Percentiles rank a stretch among this genome's conserved stretches.
Evolutionary conservation across 257 asterid species (phyloP).

Genomic region (Prunella vulgaris): DNA sequence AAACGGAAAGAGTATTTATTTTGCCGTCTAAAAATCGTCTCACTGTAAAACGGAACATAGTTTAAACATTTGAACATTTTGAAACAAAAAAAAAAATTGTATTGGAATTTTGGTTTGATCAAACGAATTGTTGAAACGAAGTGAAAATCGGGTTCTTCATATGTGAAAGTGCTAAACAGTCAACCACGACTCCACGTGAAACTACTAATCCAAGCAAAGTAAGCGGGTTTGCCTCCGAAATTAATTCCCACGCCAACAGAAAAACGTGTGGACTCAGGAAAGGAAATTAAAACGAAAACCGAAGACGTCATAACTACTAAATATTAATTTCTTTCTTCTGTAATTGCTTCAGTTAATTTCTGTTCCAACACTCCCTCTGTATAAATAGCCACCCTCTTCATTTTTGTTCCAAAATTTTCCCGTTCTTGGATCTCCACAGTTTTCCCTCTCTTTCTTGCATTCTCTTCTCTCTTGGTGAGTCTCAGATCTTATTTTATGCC

Average conservation of each 20-base stretch:
- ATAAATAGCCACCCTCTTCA: constrained; percentile 11
- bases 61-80: no score
- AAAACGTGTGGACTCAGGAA: constrained; percentile 26
- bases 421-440: constrained; percentile 29
- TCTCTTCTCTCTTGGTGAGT: constrained; percentile 24
- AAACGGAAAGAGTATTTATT: no score
- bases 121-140: no score
- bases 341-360: constrained; percentile 19
- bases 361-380: constrained; percentile 18
- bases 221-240: constrained; percentile 9
- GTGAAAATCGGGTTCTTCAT: constrained; percentile 12
- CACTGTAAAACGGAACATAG: no score
- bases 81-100: no score
- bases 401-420: constrained; percentile 10
- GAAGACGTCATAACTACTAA: neutral
- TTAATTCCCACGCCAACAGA: constrained; percentile 19
- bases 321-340: neutral
- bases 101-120: no score
- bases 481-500: constrained; percentile 20
- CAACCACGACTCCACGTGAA: constrained; percentile 8
- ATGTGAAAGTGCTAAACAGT: neutral
- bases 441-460: constrained; percentile 30
- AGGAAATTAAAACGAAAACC: neutral
- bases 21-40: no score
- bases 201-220: constrained; percentile 22